Evolutionary conservation across 306 rosid genomes (phyloP), one percentile per base, ranked within the genome.

Genomic region (Quercus engelmannii): DNA sequence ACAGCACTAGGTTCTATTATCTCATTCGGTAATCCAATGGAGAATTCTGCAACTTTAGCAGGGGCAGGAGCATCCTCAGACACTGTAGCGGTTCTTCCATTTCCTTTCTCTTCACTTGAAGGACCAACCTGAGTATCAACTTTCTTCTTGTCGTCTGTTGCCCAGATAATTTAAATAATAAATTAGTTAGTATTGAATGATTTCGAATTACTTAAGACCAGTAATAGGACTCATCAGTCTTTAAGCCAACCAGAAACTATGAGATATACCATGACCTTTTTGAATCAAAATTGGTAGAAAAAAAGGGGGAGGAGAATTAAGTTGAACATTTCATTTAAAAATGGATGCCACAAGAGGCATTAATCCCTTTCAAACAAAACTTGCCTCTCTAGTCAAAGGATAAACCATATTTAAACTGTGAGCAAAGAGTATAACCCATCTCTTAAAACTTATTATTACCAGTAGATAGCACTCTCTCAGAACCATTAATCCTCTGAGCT

Each of bases 401-500:
- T 59, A 21, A 28, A 59, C 67, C 67, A 59, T 59, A 23, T 28
- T 59, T 59, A 59, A 23, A 59, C 19, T 21, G 25, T 12, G 31
- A 59, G 12, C 31, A 25, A 25, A 21, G 13, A 23, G 25, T 59
- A 21, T 23, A 59, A 21, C 65, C 65, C 4, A 59, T 23, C 30
- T 21, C 67, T 23, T 10, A 23, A 59, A 59, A 59, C 67, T 59
- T 23, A 21, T 21, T 61, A 59, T 20, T 79, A 83, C 87, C 84
- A 65, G 83, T 10, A 64, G 55, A 72, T 72, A 5, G 75, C 64
- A 65, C 33, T 75, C 79, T 57, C 62, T 76, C 79, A n/a, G 74
- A 70, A 25, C 46, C 82, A 38, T 49, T 35, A n/a, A 18, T 67
- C 76, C 41, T 54, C 21, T 46, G 76, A 31, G 61, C 26, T 49